These are phyloP conservation scores for Cryphonectria nitschkei DNA, from an alignment of 2,329 filamentous ascomycete genomes.

Conservation along the genomic window DNA sequence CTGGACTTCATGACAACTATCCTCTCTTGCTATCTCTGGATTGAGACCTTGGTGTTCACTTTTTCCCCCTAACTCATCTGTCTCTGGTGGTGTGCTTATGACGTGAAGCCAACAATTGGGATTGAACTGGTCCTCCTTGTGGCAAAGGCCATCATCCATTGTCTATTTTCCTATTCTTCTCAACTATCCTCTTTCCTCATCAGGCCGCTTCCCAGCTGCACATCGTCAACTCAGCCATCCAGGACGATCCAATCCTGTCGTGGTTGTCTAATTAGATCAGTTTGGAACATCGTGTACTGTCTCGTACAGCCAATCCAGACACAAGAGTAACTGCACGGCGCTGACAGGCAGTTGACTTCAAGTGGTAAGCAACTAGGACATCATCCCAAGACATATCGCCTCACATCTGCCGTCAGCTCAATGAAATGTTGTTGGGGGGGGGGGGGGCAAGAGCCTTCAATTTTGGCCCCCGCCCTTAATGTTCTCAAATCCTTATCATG, in stretches of 20 bases:
- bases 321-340: neutral
- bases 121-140: neutral
- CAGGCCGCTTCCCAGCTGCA: neutral
- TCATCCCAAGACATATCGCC: neutral
- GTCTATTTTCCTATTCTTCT: neutral
- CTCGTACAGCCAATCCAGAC: neutral
- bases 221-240: neutral
- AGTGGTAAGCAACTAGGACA: neutral
- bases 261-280: neutral
- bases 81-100: neutral
- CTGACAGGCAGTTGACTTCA: constrained; percentile 7
- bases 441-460: neutral
- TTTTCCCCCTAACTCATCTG: neutral
- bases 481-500: neutral
- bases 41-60: neutral
- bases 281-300: neutral
- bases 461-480: neutral
- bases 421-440: neutral
- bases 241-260: neutral
- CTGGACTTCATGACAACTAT: neutral
- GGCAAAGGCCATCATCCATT: neutral
- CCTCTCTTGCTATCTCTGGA: neutral
- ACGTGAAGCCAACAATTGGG: neutral
- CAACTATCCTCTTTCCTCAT: neutral
- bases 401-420: neutral